Evolutionary conservation across 2,329 filamentous ascomycete species (phyloP), one percentile per base, ranked within the genome.

Genomic region (Clarireedia homoeocarpa): DNA sequence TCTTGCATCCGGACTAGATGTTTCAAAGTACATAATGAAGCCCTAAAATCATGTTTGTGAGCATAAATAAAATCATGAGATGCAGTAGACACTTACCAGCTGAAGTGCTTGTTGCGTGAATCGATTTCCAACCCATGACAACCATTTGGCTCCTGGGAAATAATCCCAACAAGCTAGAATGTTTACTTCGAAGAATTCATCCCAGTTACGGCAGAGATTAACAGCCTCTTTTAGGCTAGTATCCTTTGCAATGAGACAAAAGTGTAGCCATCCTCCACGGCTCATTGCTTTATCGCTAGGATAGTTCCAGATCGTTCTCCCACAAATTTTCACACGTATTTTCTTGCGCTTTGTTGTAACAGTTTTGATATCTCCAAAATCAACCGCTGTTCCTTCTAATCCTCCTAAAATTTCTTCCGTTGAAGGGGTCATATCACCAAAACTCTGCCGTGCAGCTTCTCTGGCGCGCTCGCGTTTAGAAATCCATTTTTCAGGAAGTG

Each of bases 241-340:
- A 51, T 76, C 73, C 62, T 76, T 77, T 2, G 75, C 75, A 61
- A 78, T 72, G 58, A 78, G 69, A 23, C 73, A 76, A 62, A 78
- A 79, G 34, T 78, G 76, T 23, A 76, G 67, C 77, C 76, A 79
- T 4, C 76, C 75, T 27, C 73, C 71, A 53, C 75, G 69, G 48
- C 68, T 72, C 69, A 78, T 74, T 3, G 74, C 72, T 39, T 70
- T 72, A 59, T 77, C 71, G 55, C 71, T 75, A 7, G 75, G 74
- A 60, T 79, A 77, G 64, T 78, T 77, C 69, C 75, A 78, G 61
- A 79, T 78, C 52, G 69, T 72, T 46, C 70, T 72, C 10, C 77
- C 75, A 52, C 74, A 79, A 9, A 79, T 67, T 51, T 70, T 74
- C 54, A 79, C 71, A 15, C 53, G 53, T 15, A 61, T 59, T 58